These are phyloP conservation scores for Leptographium radiaticola DNA, from an alignment of 2,329 filamentous ascomycete genomes.

Conservation along the genomic window DNA sequence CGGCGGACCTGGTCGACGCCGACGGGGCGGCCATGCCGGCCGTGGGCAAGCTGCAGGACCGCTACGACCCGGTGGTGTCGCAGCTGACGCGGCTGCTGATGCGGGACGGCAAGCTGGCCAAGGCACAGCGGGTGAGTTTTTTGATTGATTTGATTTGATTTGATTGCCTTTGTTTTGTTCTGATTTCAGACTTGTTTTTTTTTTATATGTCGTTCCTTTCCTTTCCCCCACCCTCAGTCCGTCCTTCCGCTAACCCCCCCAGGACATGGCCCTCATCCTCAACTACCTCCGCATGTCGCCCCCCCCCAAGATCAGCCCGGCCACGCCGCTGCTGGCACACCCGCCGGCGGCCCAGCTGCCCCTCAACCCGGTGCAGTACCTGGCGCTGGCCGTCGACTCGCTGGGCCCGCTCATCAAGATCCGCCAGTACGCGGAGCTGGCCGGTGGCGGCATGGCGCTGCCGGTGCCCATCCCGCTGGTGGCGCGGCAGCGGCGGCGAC, in stretches of 20 bases:
- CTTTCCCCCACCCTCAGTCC: background rate
- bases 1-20: background rate
- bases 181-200: background rate
- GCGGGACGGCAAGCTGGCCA: conserved; percentile 77
- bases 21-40: conserved; percentile 33
- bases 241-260: background rate
- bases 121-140: conserved; percentile 67
- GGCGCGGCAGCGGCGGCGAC: conserved; percentile 61
- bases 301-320: conserved; percentile 60
- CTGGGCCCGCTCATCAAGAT: conserved; percentile 81
- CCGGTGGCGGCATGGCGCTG: conserved; percentile 73
- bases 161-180: background rate
- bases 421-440: conserved; percentile 59
- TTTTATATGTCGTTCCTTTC: background rate
- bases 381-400: conserved; percentile 82
- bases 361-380: conserved; percentile 78
- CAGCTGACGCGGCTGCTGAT: conserved; percentile 89
- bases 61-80: conserved; percentile 73
- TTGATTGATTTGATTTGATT: background rate
- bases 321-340: conserved; percentile 57
- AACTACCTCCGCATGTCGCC: conserved; percentile 74
- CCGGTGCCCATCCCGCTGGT: conserved; percentile 70
- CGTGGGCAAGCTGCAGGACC: conserved; percentile 53
- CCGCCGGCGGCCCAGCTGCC: conserved; percentile 71
- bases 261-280: conserved; percentile 80